Evolutionary conservation across 2,329 filamentous ascomycete species (phyloP).

Genomic region (Paracoccidioides lutzii): DNA sequence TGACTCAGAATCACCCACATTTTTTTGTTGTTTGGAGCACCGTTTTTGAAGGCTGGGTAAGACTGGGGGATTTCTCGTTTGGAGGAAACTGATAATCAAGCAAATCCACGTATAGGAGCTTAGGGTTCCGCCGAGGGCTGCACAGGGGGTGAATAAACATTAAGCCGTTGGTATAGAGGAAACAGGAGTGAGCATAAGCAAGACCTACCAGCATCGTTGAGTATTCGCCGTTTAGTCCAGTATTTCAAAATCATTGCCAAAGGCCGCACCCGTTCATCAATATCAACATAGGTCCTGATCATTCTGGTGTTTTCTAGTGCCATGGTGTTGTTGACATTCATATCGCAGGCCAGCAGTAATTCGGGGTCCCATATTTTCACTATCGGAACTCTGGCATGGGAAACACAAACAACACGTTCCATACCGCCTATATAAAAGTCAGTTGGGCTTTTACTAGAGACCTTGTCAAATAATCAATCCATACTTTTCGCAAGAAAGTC

Average conservation of each 20-base stretch:
- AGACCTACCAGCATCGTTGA: slow-evolving; percentile 85
- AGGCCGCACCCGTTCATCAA: slow-evolving; percentile 79
- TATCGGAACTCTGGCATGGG: slow-evolving; percentile 90
- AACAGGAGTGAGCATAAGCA: neutral
- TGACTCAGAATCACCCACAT: slow-evolving; percentile 53
- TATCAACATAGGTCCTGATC: slow-evolving; percentile 92
- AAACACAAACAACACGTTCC: slow-evolving; percentile 90
- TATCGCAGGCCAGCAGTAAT: slow-evolving; percentile 76
- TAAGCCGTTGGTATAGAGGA: slow-evolving; percentile 11
- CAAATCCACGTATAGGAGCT: slow-evolving; percentile 99
- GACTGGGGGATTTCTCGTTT: slow-evolving; percentile 71
- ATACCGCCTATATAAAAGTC: slow-evolving; percentile 60
- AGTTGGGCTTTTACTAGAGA: slow-evolving; percentile 1
- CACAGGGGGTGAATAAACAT: slow-evolving; percentile 5
- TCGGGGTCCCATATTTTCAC: slow-evolving; percentile 98
- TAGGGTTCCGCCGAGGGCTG: slow-evolving; percentile 81
- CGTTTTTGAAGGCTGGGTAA: slow-evolving; percentile 74
- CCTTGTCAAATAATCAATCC: slow-evolving; percentile 22
- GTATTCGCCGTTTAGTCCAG: slow-evolving; percentile 83
- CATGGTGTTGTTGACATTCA: slow-evolving; percentile 97
- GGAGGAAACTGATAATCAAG: slow-evolving; percentile 91
- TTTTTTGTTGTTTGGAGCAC: slow-evolving; percentile 39
- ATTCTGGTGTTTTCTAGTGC: slow-evolving; percentile 94
- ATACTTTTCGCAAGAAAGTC: slow-evolving; percentile 72
- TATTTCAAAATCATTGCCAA: slow-evolving; percentile 96